Base-by-base conservation (phyloP, 2,329 filamentous ascomycete species). In the Pyrenophora teres region DNA sequence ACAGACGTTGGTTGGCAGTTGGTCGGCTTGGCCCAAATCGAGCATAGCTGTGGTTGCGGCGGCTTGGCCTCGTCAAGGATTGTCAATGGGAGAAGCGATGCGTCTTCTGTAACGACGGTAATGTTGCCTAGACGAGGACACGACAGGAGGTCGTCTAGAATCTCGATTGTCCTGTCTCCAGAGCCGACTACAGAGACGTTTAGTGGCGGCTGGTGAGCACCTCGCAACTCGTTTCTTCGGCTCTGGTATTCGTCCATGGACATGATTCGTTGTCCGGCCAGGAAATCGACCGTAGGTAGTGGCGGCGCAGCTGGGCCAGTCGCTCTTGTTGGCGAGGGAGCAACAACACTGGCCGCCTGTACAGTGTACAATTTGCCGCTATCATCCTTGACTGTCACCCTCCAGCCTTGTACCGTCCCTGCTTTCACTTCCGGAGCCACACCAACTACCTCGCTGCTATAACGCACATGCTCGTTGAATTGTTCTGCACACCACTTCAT, bases 401-500 rank as follows among this genome's bases (percentile, higher is more conserved):
- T 69, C 69, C 69, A 73, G 27, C 56, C 49, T 23, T 46, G 59
- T 15, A 69, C 62, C 3, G 40, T 36, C 18, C 59, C 57, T n/a
- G 50, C 41, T 8, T 58, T 52, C 15, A 40, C 57, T 12, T 67
- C 70, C n/a, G 69, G 63, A 32, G 45, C 52, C 6, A 73, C 67
- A 7, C 60, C 54, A 15, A 71, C 55, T 7, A 68, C 71, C 46
- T 73, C 70, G 50, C 47, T 65, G 10, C 61, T 49, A 46, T 72
- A 73, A 46, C 54, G 59, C 6, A 72, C 68, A 31, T 69, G 44
- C 6, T 64, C 62, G 13, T 65, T 63, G 60, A 73, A 71, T 8
- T 72, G 63, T 15, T 65, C 64, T 9, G 71, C 70, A 37, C 64
- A 68, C 71, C 71, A 73, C 46, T 58, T 62, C 45, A 76, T 57